Evolutionary conservation across 2,329 filamentous ascomycete species (phyloP), one percentile per base, ranked within the genome.

Genomic region (Colletotrichum destructivum): DNA sequence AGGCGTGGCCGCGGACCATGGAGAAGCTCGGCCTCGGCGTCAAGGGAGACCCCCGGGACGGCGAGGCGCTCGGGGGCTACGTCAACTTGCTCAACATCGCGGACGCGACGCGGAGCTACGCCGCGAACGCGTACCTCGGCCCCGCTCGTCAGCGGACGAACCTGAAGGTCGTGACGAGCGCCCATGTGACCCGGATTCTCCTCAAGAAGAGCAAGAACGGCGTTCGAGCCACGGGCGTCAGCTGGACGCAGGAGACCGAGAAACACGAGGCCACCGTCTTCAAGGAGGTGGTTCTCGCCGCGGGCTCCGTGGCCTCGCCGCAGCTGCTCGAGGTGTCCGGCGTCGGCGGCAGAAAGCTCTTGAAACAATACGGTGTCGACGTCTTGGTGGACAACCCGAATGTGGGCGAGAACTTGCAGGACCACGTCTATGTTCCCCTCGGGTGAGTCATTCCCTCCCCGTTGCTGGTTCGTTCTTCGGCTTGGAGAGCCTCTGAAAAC

Each of bases 311-410:
- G 51, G 85, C 87, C 76, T 90, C 87, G 12, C 90, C 86, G 6
- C 89, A 87, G 78, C 81, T 90, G 18, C 84, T 88, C n/a, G 90
- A 92, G 73, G 81, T 91, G 2, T 91, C 89, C 0, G 90, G 90
- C 0, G 84, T 92, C 49, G 90, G 90, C 4, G 81, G 84, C 56
- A 75, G 74, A 46, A 66, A 57, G 0, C 75, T 83, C 7, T 75
- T 86, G 0, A 72, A 76, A 15, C 75, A 78, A 61, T 75, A 78
- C 7, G 77, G 75, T 4, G 77, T 82, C 12, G 62, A 77, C 1
- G 73, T 80, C 0, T 57, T 83, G 2, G 75, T 81, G 9, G 76
- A 84, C 47, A 77, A 78, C 16, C 78, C 81, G 0, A 76, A 77
- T 38, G 83, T 85, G 6, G 83, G 83, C 4, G 81, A 83, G 74